phyloP scores from a whole-genome alignment of 495 filamentous ascomycete genomes.

The Thermothielavioides terrestris region DNA sequence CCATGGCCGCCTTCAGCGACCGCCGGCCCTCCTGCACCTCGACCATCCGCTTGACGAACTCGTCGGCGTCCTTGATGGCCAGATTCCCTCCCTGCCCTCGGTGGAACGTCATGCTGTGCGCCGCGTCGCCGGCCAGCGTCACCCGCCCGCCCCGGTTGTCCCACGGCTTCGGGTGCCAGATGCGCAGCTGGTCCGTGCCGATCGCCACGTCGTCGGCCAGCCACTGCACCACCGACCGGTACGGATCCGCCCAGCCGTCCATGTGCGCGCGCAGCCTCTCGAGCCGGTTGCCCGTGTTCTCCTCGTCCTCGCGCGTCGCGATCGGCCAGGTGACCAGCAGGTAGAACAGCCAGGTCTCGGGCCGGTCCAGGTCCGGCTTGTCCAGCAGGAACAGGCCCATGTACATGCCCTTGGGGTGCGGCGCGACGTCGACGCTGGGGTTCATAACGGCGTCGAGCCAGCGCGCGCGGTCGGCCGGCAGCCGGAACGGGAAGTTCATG shows the following conservation, averaged over 20 bases:
- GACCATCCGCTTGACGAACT: constrained; percentile 30
- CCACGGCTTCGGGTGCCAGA: constrained; percentile 32
- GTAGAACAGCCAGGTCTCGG: too few species aligned
- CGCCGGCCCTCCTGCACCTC: constrained; percentile 14
- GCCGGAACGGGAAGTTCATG: too few species aligned
- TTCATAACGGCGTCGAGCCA: too few species aligned
- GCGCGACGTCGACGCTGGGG: too few species aligned
- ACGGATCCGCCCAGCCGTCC: constrained; percentile 30
- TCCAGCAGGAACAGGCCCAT: too few species aligned
- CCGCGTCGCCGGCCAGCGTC: constrained; percentile 50
- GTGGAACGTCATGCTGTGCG: constrained; percentile 50
- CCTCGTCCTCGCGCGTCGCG: too few species aligned
- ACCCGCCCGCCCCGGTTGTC: constrained; percentile 42
- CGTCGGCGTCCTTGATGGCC: constrained; percentile 36
- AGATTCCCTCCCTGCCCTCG: constrained; percentile 49
- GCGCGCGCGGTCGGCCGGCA: too few species aligned
- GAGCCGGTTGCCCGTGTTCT: too few species aligned
- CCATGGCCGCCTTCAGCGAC: constrained; percentile 20
- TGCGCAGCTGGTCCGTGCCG: constrained; percentile 27
- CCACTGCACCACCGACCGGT: constrained; percentile 33
- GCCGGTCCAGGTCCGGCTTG: too few species aligned
- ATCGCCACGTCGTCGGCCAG: constrained; percentile 33
- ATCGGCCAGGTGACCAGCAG: too few species aligned
- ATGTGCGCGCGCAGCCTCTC: constrained; percentile 34
- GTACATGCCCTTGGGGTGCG: too few species aligned